These are phyloP conservation scores for Kuraishia capsulata DNA, from an alignment of 805 yeast genomes.

Conservation along the genomic window DNA sequence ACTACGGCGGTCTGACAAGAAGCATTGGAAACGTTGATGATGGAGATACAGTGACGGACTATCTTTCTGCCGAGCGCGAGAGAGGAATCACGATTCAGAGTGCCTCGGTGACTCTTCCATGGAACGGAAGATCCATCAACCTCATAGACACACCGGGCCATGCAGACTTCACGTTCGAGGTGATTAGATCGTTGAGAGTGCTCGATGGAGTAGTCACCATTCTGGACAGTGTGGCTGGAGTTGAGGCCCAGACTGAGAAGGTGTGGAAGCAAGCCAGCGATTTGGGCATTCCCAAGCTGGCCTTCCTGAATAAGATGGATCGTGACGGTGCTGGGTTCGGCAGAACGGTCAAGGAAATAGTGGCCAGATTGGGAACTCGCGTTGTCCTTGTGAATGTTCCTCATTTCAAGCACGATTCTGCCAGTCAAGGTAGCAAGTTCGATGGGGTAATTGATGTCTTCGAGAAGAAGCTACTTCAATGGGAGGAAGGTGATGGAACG, in stretches of 20 bases:
- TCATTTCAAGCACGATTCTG: constrained; percentile 39
- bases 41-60: constrained; percentile 96
- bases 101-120: constrained; percentile 88
- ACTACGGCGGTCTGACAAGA: constrained; percentile 70
- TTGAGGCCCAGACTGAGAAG: constrained; percentile 95
- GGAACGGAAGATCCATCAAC: constrained; percentile 68
- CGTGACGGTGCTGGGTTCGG: constrained; percentile 93
- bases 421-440: constrained; percentile 30
- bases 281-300: constrained; percentile 61
- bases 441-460: constrained; percentile 72
- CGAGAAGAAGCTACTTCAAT: constrained; percentile 46
- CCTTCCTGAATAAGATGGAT: constrained; percentile 92
- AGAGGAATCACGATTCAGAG: constrained; percentile 95
- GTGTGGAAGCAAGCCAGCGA: constrained; percentile 86
- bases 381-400: constrained; percentile 77
- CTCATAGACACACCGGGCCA: constrained; percentile 97
- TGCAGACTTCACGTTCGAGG: constrained; percentile 95
- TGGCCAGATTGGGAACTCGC: constrained; percentile 63
- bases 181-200: constrained; percentile 78
- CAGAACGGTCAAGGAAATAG: constrained; percentile 78
- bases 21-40: constrained; percentile 90
- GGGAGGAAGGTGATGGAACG: constrained; percentile 43
- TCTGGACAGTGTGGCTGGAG: constrained; percentile 94
- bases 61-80: constrained; percentile 77
- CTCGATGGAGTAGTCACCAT: constrained; percentile 92